Evolutionary conservation across 1,139 yeast genomes (phyloP), one percentile per base, ranked within the genome.

Genomic region (Taphrina pruni): DNA sequence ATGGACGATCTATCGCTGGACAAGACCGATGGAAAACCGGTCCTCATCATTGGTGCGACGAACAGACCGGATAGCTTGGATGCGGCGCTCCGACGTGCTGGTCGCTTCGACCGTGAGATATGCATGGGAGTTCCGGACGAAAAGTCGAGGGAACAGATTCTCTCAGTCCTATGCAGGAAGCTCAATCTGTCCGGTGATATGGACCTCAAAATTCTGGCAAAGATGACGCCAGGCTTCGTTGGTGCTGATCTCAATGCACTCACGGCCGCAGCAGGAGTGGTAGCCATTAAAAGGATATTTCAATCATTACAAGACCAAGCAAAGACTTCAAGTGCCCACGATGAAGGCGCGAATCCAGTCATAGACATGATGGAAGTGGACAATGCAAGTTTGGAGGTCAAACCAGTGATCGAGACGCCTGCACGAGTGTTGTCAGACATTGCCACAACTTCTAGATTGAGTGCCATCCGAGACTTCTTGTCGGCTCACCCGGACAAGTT

Each of bases 201-300:
- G 73, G 91, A 93, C 73, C 90, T 86, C 76, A 78, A 81, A 64
- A 85, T 85, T 72, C 81, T 94, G 64, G 97, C 99, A 0, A 93
- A 93, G 76, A 81, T 91, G 80, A 95, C 99, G 0, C 98, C 99
- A 0, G 99, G 99, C 14, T 94, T 88, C 78, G 99, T 94, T 3
- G 99, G 99, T 58, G 99, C 99, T 0, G 99, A 94, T 81, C 83
- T 94, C 74, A 92, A 92, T 75, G 96, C 98, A 35, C 83, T 94
- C 71, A 96, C 92, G 0, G 88, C 97, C 0, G 97, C 97, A 1
- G 97, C 99, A 0, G 99, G 99, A 69, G 89, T 93, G 38, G 86
- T 91, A 71, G 98, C 99, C 0, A 93, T 94, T 72, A 93, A 93
- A 76, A 84, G 99, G 74, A 93, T 95, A 6, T 93, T 94, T 75